Evolutionary conservation across 495 filamentous ascomycete genomes (phyloP).

Genomic region (Lasiosphaeris hirsuta): DNA sequence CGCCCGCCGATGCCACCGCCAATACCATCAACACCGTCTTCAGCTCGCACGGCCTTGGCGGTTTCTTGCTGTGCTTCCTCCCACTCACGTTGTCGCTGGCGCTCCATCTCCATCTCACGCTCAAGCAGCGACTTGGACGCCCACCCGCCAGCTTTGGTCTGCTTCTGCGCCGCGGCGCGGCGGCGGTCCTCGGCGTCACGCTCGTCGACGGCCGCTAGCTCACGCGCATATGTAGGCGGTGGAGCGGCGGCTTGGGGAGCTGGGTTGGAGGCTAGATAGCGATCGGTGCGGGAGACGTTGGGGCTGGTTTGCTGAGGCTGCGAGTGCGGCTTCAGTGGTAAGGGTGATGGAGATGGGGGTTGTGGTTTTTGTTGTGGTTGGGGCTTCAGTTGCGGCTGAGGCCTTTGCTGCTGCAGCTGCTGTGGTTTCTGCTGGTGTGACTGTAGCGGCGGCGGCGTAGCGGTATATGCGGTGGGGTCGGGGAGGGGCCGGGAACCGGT

Average conservation of each 20-base stretch:
- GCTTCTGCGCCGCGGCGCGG: conserved; percentile 57
- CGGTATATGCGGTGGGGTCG: conserved; percentile 30
- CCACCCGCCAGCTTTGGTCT: conserved; percentile 73
- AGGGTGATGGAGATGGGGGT: conserved; percentile 24
- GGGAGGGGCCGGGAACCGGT: conserved; percentile 34
- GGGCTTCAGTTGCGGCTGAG: conserved; percentile 10
- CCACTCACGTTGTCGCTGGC: conserved; percentile 91
- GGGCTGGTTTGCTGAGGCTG: conserved; percentile 15
- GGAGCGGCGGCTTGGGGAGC: conserved; percentile 32
- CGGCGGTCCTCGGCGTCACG: conserved; percentile 67
- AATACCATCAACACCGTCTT: conserved; percentile 50
- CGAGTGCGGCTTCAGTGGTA: conserved; percentile 2
- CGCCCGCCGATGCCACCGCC: conserved; percentile 56
- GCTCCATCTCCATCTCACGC: conserved; percentile 93
- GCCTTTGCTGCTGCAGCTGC: conserved; percentile 7
- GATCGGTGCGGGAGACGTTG: conserved; percentile 41
- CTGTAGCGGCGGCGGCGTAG: conserved; percentile 19
- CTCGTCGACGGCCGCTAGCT: conserved; percentile 56
- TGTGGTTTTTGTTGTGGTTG: conserved; percentile 23
- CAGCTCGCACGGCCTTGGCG: conserved; percentile 49
- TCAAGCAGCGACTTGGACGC: conserved; percentile 80
- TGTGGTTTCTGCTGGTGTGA: conserved; percentile 7
- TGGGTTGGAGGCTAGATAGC: conserved; percentile 40
- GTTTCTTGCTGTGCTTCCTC: conserved; percentile 82
- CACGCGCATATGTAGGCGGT: conserved; percentile 53